A percentile compares a stretch with the other conserved stretches of the same genome.
Conservation (phyloP, 371 early-diverging fungal species). For the Circinella umbellata region DNA sequence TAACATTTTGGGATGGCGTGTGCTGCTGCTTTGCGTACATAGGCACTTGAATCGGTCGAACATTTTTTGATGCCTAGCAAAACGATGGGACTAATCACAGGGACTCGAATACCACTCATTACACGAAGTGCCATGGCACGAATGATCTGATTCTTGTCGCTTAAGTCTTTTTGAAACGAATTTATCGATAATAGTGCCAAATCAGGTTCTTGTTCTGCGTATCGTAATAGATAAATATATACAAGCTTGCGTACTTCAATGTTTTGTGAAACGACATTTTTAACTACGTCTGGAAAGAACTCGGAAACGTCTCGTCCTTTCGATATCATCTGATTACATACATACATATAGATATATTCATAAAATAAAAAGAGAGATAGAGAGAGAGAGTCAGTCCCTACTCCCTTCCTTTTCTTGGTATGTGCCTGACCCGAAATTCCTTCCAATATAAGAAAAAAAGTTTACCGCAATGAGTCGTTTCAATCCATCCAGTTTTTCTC, state of each 20-base stretch:
- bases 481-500: slow-evolving; percentile 91
- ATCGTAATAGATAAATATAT: slow-evolving; percentile 91
- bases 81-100: slow-evolving; percentile 88
- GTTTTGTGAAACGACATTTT: slow-evolving; percentile 92
- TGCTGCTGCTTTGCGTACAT: slow-evolving; percentile 93
- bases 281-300: slow-evolving; percentile 95
- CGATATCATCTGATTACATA: slow-evolving; percentile 74
- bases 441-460: neutral
- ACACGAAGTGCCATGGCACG: slow-evolving; percentile 95
- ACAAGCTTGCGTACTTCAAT: slow-evolving; percentile 93
- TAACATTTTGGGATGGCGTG: slow-evolving; percentile 89
- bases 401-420: too few species aligned
- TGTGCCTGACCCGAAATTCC: too few species aligned
- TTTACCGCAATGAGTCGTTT: slow-evolving; percentile 89
- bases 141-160: slow-evolving; percentile 92
- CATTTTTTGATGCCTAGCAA: slow-evolving; percentile 89
- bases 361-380: too few species aligned
- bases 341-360: slow-evolving; percentile 4
- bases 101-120: slow-evolving; percentile 93
- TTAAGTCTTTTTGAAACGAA: slow-evolving; percentile 94
- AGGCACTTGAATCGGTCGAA: slow-evolving; percentile 85
- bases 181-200: slow-evolving; percentile 93
- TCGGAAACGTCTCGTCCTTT: slow-evolving; percentile 92
- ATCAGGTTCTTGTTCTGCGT: slow-evolving; percentile 96
- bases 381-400: too few species aligned